Base-by-base conservation (phyloP, 225 moss, liverwort and hornwort genomes). In the Marchantia polymorpha region DNA sequence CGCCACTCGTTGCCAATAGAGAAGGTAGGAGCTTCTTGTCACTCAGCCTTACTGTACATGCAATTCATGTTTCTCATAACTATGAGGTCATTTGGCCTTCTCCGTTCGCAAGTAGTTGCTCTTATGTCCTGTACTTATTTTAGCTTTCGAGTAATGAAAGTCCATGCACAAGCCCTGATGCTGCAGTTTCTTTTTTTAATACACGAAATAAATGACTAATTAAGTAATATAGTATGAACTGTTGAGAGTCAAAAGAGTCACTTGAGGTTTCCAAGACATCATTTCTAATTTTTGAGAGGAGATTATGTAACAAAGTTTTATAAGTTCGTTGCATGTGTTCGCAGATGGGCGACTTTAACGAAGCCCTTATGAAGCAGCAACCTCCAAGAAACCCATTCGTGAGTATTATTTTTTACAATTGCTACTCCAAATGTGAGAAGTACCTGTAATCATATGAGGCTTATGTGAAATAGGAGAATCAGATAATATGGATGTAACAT, bases 291-390 rank as follows among this genome's bases (percentile, higher is more conserved):
- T 39, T 39, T 39, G 39, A 39, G 2, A 39, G 39, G 39, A 39
- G 39, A 39, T 39, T 39, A 39, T 39, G 39, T 2, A 39, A 56
- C 56, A 54, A 73, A 73, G 14, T 3, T 48, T 23, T 25, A 49
- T 77, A 25, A 77, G 52, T 46, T 48, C 25, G 52, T 47, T 64
- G 10, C 59, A 56, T 60, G 25, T 72, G 49, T 73, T 11, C 67
- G 56, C 86, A 99, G 99, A 99, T 99, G 99, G 99, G 99, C 68
- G 99, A 99, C 84, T 99, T 99, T 68, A 99, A 99, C 74, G 99
- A 99, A 85, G 99, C 99, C 53, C 95, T 99, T 60, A 90, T 95
- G 84, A 99, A 95, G 89, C 95, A 95, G 89, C 95, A 99, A 81
- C 91, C 92, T 72, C 95, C 93, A 49, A 90, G 99, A 79, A 99